Conservation (phyloP, 805 yeast genomes). For the Metschnikowia chrysomelidarum region DNA sequence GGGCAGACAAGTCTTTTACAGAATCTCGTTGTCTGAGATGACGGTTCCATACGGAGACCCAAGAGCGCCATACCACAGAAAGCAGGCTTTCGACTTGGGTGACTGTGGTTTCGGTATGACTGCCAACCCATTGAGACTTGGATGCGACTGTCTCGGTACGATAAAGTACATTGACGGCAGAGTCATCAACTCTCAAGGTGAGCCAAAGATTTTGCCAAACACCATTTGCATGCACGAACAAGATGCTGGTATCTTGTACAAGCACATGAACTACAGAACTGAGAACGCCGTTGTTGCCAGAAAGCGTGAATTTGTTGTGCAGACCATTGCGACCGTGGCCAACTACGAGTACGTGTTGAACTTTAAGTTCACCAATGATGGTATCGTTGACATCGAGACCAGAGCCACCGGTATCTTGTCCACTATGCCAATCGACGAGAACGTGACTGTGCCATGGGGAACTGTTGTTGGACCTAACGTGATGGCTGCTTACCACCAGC, state of each 20-base stretch:
- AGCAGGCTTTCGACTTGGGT: constrained; percentile 84
- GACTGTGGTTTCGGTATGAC: constrained; percentile 79
- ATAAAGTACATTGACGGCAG: constrained; percentile 69
- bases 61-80: constrained; percentile 78
- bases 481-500: constrained; percentile 84
- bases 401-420: constrained; percentile 87
- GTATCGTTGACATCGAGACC: constrained; percentile 72
- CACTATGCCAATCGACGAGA: constrained; percentile 77
- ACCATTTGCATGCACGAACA: constrained; percentile 81
- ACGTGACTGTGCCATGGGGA: constrained; percentile 66
- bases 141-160: constrained; percentile 82
- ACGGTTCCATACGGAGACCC: constrained; percentile 89
- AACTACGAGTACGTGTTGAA: constrained; percentile 79
- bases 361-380: constrained; percentile 72
- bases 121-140: constrained; percentile 66
- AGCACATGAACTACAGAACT: constrained; percentile 79
- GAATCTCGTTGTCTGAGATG: constrained; percentile 77
- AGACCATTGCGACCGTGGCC: constrained; percentile 81
- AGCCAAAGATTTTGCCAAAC: constrained; percentile 59
- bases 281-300: constrained; percentile 67
- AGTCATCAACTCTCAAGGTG: constrained; percentile 57
- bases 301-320: constrained; percentile 75
- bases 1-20: constrained; percentile 73
- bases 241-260: constrained; percentile 72
- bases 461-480: constrained; percentile 77